These are phyloP conservation scores for Penicillium sp. DNA, from an alignment of 2,329 filamentous ascomycete genomes.

Conservation along the genomic window DNA sequence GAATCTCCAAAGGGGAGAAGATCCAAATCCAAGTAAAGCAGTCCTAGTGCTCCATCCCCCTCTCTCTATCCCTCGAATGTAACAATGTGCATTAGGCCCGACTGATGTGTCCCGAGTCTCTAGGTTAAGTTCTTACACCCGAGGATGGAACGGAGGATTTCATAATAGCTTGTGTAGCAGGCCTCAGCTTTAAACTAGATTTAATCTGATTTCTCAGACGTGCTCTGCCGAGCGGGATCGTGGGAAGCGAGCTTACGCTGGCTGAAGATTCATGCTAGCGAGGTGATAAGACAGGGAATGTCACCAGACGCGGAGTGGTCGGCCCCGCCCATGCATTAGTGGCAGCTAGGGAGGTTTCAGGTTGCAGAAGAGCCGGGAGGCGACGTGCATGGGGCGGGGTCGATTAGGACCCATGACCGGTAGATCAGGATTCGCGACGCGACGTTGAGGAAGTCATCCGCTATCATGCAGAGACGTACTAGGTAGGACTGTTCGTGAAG, in stretches of 20 bases:
- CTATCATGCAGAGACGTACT: neutral
- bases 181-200: neutral
- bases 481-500: neutral
- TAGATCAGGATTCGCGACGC: constrained; percentile 6
- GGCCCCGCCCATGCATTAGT: constrained; percentile 11
- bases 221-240: neutral
- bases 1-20: neutral
- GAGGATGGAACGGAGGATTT: constrained; percentile 6
- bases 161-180: neutral
- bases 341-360: constrained; percentile 13
- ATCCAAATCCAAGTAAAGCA: neutral
- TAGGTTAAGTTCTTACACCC: constrained; percentile 14
- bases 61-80: constrained; percentile 3
- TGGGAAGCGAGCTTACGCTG: neutral
- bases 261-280: neutral
- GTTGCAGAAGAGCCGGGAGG: constrained; percentile 4
- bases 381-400: constrained; percentile 7
- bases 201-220: neutral
- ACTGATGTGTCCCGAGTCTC: constrained; percentile 3
- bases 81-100: constrained; percentile 3
- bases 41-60: neutral
- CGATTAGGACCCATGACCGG: constrained; percentile 13
- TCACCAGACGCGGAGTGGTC: neutral
- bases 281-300: neutral
- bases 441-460: constrained; percentile 2